Conservation (phyloP, 2,329 filamentous ascomycete genomes). For the Waltergamsia citrina region DNA sequence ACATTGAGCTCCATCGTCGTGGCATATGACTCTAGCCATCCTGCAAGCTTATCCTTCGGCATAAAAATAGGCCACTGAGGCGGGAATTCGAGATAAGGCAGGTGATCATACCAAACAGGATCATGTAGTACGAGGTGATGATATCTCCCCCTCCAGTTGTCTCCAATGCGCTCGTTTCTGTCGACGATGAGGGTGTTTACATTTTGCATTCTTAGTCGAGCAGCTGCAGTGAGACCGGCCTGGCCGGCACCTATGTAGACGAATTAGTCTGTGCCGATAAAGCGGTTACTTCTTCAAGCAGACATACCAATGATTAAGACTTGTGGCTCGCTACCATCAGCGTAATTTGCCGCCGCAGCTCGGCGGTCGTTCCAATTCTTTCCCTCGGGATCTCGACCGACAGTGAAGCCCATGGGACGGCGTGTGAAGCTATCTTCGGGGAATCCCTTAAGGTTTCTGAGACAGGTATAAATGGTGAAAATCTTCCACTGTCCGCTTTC, state of each 20-base stretch:
- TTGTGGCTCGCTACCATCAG: slow-evolving; percentile 37
- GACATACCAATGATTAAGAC: slow-evolving; percentile 52
- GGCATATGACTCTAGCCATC: slow-evolving; percentile 60
- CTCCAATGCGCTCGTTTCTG: slow-evolving; percentile 45
- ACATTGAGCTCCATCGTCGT: slow-evolving; percentile 58
- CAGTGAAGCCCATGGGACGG: slow-evolving; percentile 45
- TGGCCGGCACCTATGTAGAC: slow-evolving; percentile 43
- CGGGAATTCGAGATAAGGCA: slow-evolving; percentile 58
- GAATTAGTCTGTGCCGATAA: background rate
- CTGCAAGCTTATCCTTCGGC: slow-evolving; percentile 61
- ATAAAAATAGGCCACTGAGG: slow-evolving; percentile 60
- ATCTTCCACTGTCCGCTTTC: slow-evolving; percentile 45
- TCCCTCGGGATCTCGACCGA: slow-evolving; percentile 38
- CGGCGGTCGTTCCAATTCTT: slow-evolving; percentile 54
- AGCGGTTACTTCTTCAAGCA: no score
- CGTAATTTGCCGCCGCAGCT: slow-evolving; percentile 33
- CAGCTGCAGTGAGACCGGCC: slow-evolving; percentile 46
- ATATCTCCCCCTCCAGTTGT: slow-evolving; percentile 56
- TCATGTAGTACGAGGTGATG: slow-evolving; percentile 60
- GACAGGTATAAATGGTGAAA: slow-evolving; percentile 52
- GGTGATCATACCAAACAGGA: slow-evolving; percentile 50
- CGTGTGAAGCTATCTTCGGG: slow-evolving; percentile 37
- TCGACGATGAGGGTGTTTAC: slow-evolving; percentile 50
- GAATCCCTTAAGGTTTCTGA: slow-evolving; percentile 42
- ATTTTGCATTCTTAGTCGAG: slow-evolving; percentile 49